Percentiles rank a stretch among this genome's conserved stretches.
Evolutionary conservation across 345 rosid genomes (phyloP).

Genomic region (Sonneratia caseolaris): DNA sequence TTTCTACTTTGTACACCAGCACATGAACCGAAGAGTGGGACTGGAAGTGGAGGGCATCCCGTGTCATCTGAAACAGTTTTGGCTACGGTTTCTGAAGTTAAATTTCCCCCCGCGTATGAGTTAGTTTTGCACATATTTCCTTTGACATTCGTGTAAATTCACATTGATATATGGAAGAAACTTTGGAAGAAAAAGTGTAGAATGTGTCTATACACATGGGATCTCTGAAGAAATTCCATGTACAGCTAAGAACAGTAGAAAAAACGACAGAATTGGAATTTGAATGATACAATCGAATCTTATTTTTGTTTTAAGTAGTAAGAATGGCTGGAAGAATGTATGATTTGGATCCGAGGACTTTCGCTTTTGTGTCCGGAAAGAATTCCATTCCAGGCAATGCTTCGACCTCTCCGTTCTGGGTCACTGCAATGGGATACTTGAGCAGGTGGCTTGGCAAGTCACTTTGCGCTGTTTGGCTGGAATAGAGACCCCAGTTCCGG

Average conservation of each 20-base stretch:
- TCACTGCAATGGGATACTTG: constrained; percentile 28
- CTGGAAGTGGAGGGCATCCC: too few species aligned
- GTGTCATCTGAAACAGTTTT: too few species aligned
- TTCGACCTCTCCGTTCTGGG: constrained; percentile 18
- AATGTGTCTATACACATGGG: neutral
- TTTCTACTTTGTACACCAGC: too few species aligned
- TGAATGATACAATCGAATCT: neutral
- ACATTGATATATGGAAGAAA: neutral
- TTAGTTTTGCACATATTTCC: too few species aligned
- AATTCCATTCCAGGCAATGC: constrained; percentile 19
- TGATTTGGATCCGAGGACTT: constrained; percentile 28
- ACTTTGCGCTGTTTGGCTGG: constrained; percentile 13
- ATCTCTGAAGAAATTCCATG: neutral
- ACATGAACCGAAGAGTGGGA: too few species aligned
- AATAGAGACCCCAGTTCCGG: constrained; percentile 27
- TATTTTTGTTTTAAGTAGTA: constrained; percentile 19
- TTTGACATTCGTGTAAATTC: neutral
- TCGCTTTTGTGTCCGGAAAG: constrained; percentile 41
- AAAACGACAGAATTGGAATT: neutral
- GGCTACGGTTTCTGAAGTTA: too few species aligned
- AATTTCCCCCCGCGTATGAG: too few species aligned
- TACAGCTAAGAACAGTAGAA: neutral
- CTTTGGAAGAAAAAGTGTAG: neutral
- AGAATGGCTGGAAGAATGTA: constrained; percentile 33
- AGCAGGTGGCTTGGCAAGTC: constrained; percentile 46